Conservation (phyloP, 768 basidiomycete species). For the Lactarius akahatsu region DNA sequence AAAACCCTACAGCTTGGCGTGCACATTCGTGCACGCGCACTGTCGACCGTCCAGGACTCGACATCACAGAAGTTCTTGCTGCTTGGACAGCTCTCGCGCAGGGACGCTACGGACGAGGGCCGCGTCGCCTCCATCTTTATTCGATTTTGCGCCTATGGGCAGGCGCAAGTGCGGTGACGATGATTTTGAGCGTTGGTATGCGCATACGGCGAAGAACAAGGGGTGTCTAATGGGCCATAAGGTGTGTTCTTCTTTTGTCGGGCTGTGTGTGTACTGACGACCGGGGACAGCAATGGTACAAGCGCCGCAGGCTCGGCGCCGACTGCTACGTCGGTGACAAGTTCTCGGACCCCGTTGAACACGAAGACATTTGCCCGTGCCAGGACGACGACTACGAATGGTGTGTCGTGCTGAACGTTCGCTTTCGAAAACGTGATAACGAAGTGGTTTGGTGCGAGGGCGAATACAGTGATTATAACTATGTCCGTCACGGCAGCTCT, state of each 20-base stretch:
- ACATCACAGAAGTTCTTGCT: constrained; percentile 96
- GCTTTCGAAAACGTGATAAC: neutral
- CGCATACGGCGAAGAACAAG: constrained; percentile 54
- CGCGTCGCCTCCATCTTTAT: constrained; percentile 73
- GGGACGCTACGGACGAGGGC: constrained; percentile 53
- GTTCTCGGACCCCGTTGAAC: constrained; percentile 79
- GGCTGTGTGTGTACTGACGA: neutral
- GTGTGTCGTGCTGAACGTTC: constrained; percentile 42
- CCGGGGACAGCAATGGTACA: constrained; percentile 85
- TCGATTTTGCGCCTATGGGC: constrained; percentile 74
- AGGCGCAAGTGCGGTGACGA: constrained; percentile 61
- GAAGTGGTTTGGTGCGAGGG: constrained; percentile 15
- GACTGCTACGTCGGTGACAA: constrained; percentile 91
- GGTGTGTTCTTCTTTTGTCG: constrained; percentile 40
- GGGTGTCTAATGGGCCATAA: constrained; percentile 95
- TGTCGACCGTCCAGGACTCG: constrained; percentile 92
- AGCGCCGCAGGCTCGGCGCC: constrained; percentile 74
- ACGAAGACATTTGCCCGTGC: constrained; percentile 83
- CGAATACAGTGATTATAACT: constrained; percentile 80
- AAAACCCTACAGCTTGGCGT: constrained; percentile 65
- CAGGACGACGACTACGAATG: constrained; percentile 91
- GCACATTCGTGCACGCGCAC: constrained; percentile 64
- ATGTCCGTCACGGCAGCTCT: constrained; percentile 63
- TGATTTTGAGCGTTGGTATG: constrained; percentile 92
- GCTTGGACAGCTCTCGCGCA: constrained; percentile 69